Evolutionary conservation across 768 basidiomycete genomes (phyloP), one percentile per base, ranked within the genome.

Genomic region (Lenzites betulinus): DNA sequence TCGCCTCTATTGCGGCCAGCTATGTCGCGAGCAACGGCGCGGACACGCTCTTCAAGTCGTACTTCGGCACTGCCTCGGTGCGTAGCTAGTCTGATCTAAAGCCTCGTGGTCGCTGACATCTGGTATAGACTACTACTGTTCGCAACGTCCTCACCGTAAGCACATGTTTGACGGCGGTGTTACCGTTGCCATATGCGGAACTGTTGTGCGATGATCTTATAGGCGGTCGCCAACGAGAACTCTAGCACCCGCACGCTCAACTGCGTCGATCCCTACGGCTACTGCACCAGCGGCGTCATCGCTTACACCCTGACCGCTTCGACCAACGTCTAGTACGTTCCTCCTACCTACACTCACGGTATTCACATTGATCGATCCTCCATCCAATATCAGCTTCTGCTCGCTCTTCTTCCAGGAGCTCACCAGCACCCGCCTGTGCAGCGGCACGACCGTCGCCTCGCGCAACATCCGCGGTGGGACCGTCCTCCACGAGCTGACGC

Each of bases 391-490:
- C 53, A 64, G 63, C 73, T 79, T 65, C 70, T 81, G 80, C 73
- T 69, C 66, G 63, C 70, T 78, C 64, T 81, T 82, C 76, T 82
- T 78, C 75, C 74, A 75, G 58, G 76, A 82, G 66, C 77, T 79
- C 18, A 33, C 78, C 9, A 71, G 69, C 33, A 51, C 67, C 42
- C 67, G 60, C 44, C 75, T 81, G 38, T 82, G 81, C 75, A 68
- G 67, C 53, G 78, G 76, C 20, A 80, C 79, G 23, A 70, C 74
- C 23, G 79, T 81, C 39, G 72, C 75, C 15, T 73, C 77, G 22
- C 78, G 79, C 63, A 79, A 78, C 66, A 69, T 78, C 61, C 78
- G 80, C 53, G 79, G 79, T 54, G 80, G 78, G 30, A 80, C 79
- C 16, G 77, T 75, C 50, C 74, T 82, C 23, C 79, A 82, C 60